Conservation (phyloP, 2,329 filamentous ascomycete species). For the Diaporthe nobilis region DNA sequence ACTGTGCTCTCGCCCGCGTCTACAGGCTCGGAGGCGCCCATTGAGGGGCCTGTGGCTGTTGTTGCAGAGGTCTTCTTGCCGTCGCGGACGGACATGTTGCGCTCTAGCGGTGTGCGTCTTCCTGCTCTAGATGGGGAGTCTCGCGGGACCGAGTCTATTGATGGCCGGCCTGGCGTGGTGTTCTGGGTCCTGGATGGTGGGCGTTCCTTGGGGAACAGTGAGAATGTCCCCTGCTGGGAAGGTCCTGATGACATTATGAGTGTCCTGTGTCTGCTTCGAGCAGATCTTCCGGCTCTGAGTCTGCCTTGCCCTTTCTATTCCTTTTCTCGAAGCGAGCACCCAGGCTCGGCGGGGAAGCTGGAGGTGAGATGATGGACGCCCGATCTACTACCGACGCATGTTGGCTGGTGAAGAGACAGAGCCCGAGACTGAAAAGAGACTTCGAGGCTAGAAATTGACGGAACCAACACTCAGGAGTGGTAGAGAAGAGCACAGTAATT, state of each 20-base stretch:
- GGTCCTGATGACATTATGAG: constrained; percentile 56
- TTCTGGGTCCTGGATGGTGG: constrained; percentile 60
- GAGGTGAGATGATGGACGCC: constrained; percentile 11
- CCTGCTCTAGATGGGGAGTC: constrained; percentile 47
- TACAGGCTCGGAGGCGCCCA: background rate
- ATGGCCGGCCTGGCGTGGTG: constrained; percentile 45
- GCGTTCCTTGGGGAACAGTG: constrained; percentile 68
- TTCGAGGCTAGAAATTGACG: background rate
- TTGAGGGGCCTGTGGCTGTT: constrained; percentile 35
- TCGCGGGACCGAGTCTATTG: constrained; percentile 48
- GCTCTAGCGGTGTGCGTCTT: constrained; percentile 52
- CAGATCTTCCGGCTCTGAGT: constrained; percentile 5
- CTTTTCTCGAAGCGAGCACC: constrained; percentile 12
- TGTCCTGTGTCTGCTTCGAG: constrained; percentile 34
- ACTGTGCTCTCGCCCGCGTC: constrained; percentile 24
- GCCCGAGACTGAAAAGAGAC: background rate
- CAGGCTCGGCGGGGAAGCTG: constrained; percentile 6
- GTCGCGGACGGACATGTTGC: constrained; percentile 52
- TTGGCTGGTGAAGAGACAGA: constrained; percentile 16
- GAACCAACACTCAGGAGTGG: background rate
- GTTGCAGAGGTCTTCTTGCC: constrained; percentile 47
- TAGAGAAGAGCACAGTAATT: constrained; percentile 11
- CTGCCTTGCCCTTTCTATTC: constrained; percentile 7
- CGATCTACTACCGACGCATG: constrained; percentile 35
- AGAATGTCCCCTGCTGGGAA: constrained; percentile 65